These are phyloP conservation scores for Ceriops tagal DNA, from an alignment of 345 rosid species.

Conservation along the genomic window DNA sequence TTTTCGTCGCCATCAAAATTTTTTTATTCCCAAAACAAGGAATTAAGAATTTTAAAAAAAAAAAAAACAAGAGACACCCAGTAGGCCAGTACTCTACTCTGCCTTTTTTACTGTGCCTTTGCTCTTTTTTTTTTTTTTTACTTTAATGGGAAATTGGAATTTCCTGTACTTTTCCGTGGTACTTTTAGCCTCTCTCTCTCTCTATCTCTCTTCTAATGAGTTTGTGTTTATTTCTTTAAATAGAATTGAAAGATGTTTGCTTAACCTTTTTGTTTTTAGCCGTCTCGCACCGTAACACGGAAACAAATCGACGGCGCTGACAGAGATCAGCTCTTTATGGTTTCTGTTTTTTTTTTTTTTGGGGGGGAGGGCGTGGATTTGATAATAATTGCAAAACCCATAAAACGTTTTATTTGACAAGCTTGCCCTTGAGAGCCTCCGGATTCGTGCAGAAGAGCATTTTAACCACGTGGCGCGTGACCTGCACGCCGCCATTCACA, in stretches of 20 bases:
- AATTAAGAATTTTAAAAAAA: no score
- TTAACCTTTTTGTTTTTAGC: background rate
- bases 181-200: constrained; percentile 6
- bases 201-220: background rate
- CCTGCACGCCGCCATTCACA: background rate
- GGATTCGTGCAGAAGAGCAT: background rate
- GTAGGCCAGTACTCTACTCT: background rate
- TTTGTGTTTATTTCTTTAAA: background rate
- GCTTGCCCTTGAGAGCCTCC: constrained; percentile 3
- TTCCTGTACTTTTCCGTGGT: constrained; percentile 27
- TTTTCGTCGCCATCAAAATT: no score
- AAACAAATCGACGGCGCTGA: constrained; percentile 2
- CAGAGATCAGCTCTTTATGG: background rate
- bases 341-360: background rate
- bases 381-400: background rate
- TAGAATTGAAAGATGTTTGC: no score
- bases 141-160: background rate
- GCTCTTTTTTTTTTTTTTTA: background rate
- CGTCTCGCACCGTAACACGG: background rate
- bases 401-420: constrained; percentile 8
- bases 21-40: no score
- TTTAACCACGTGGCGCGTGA: constrained; percentile 1
- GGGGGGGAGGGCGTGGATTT: background rate
- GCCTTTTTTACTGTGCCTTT: background rate
- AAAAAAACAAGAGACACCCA: no score